Evolutionary conservation across 2,329 filamentous ascomycete genomes (phyloP), one percentile per base, ranked within the genome.

Genomic region (Diaporthe ampelina): DNA sequence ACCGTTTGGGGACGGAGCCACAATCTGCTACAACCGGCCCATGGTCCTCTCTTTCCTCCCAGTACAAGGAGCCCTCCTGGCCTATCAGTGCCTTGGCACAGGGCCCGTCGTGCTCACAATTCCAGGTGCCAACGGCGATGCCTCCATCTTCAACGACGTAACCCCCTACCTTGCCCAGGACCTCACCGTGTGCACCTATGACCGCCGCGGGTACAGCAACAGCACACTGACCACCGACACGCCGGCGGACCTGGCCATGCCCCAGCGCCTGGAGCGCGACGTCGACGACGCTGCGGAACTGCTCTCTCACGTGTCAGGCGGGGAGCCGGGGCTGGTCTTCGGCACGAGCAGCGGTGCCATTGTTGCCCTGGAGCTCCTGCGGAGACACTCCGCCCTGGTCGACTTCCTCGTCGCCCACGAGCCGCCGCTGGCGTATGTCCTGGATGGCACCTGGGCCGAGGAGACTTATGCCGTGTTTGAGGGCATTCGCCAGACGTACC

Each of bases 101-200:
- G 80, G 79, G 4, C 81, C 81, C 7, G 70, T 80, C 7, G 75
- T 82, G 15, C 73, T 82, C 50, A 75, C 79, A n/a, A 81, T 83
- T 54, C 77, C 79, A 26, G 81, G 81, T 52, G 81, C 79, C 32
- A 77, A 80, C 45, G 81, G 81, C 21, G 75, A 75, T 24, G 76
- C 76, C 7, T 77, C 78, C 21, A 76, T 81, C 54, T 82, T 79
- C 74, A 73, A 78, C 43, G 48, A 70, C 4, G 68, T 79, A 11
- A 78, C 78, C 8, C 74, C 76, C 37, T 56, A 74, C 19, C 75
- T 83, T 1, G 76, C 77, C 24, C 43, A 74, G 11, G 54, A 79
- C 57, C 80, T 78, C 77, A 82, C 77, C 11, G 78, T 81, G 35
- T 76, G 79, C 32, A 76, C 76, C 37, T 82, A 79, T 74, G 80